Evolutionary conservation across 768 basidiomycete genomes (phyloP), one percentile per base, ranked within the genome.

Genomic region (Gloeopeniophorella convolvens): DNA sequence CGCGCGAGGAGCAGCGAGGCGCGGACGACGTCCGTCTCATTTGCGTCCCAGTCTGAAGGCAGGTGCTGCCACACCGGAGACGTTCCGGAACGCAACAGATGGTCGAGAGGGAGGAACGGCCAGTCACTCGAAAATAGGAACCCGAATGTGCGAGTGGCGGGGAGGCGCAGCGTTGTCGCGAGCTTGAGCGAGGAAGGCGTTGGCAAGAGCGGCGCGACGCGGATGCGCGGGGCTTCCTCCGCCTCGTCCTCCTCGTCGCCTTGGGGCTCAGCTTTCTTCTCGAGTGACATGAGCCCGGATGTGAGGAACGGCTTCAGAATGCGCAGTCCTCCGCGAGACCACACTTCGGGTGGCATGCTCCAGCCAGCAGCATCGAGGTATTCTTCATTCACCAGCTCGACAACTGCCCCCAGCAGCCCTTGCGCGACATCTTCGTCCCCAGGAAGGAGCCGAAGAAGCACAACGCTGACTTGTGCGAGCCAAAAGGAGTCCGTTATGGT

Each of bases 71-170:
- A 86, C 0, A 89, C 84, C 0, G 75, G 67, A 1, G 84, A 77
- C 0, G 83, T 79, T 0, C 81, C 83, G 0, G 92, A 94, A 9
- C 82, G 81, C 8, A 97, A 70, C 7, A 97, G 77, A 57, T 92
- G 83, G 57, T 89, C 77, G 4, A 96, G 63, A 0, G 91, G 80
- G 0, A 72, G 65, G 35, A 85, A 71, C 5, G 77, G 63, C 87
- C 91, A 95, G 61, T 89, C 84, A 7, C 66, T 66, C 2, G 67
- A 47, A 16, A 78, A 67, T 23, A 78, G 80, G 42, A 80, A 71
- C 0, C 72, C 75, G 42, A 67, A 31, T 31, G 48, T 10, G 47
- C 50, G 30, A 36, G 52, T 35, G 42, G 58, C 59, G 15, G 68
- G 68, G 3, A 69, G 67, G 30, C 72, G 72, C 48, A 79, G 77